Evolutionary conservation across 768 basidiomycete species (phyloP).

Genomic region (Cystofilobasidium capitatum): DNA sequence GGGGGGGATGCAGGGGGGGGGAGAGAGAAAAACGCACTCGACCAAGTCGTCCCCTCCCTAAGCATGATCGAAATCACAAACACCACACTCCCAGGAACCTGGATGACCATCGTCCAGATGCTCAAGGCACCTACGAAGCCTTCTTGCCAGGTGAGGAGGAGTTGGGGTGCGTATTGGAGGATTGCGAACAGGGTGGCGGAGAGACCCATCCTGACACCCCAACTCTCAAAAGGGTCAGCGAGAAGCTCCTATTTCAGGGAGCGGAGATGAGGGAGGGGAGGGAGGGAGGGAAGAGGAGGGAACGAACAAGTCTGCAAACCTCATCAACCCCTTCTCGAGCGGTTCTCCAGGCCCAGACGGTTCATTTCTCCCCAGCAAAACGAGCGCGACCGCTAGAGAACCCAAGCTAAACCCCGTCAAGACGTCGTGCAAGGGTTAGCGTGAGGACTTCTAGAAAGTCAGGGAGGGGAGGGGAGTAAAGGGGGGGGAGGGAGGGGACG

Average conservation of each 20-base stretch:
- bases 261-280: constrained; percentile 38
- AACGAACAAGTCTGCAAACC: constrained; percentile 16
- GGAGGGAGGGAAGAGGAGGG: neutral
- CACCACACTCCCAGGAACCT: constrained; percentile 77
- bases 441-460: neutral
- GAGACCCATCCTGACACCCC: constrained; percentile 59
- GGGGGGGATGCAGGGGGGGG: neutral
- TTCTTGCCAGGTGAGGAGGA: constrained; percentile 55
- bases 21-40: constrained; percentile 12
- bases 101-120: constrained; percentile 91
- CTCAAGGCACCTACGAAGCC: constrained; percentile 76
- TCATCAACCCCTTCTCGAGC: too few species aligned
- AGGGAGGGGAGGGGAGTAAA: too few species aligned
- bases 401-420: neutral
- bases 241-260: too few species aligned
- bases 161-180: constrained; percentile 80
- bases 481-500: neutral
- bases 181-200: constrained; percentile 66
- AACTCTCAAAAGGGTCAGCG: neutral
- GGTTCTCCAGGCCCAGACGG: too few species aligned
- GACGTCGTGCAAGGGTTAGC: neutral
- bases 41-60: constrained; percentile 42
- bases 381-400: neutral
- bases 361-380: neutral
- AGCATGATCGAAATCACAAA: constrained; percentile 77